These are phyloP conservation scores for Colletotrichum cereale DNA, from an alignment of 2,329 filamentous ascomycete genomes.

Conservation along the genomic window DNA sequence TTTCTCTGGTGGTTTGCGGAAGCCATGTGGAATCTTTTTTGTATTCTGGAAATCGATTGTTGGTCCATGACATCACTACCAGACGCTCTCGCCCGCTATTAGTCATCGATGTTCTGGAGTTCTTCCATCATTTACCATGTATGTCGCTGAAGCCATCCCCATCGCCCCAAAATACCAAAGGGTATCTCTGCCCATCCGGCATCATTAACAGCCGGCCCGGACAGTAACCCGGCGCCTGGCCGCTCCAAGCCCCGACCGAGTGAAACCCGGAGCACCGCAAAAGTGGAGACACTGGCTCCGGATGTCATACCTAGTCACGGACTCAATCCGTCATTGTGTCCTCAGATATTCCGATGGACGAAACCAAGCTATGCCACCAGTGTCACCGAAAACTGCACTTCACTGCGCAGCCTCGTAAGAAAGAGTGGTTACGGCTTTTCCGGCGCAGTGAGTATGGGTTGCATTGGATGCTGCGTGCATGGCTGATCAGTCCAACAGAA, in stretches of 20 bases:
- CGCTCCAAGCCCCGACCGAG: background rate
- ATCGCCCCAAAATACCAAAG: background rate
- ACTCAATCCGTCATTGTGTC: background rate
- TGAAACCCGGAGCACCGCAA: background rate
- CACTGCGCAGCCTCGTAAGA: background rate
- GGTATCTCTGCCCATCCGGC: background rate
- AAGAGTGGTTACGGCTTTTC: background rate
- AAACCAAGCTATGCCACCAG: no score
- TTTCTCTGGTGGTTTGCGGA: background rate
- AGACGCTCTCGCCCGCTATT: background rate
- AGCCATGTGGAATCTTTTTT: background rate
- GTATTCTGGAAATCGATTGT: background rate
- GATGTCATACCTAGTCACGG: background rate
- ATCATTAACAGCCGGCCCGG: background rate
- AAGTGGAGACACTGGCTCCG: background rate
- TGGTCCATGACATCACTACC: constrained; percentile 13
- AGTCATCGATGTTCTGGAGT: background rate
- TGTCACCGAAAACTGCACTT: background rate
- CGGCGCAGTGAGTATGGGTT: background rate
- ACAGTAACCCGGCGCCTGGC: background rate
- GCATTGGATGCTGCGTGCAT: background rate
- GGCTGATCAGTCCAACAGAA: no score
- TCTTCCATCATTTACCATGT: background rate
- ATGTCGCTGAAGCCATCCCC: background rate
- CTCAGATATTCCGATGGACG: background rate